These are phyloP conservation scores for Cylindrotheca fusiformis DNA, from an alignment of 108 stramenopile genomes.

Conservation along the genomic window DNA sequence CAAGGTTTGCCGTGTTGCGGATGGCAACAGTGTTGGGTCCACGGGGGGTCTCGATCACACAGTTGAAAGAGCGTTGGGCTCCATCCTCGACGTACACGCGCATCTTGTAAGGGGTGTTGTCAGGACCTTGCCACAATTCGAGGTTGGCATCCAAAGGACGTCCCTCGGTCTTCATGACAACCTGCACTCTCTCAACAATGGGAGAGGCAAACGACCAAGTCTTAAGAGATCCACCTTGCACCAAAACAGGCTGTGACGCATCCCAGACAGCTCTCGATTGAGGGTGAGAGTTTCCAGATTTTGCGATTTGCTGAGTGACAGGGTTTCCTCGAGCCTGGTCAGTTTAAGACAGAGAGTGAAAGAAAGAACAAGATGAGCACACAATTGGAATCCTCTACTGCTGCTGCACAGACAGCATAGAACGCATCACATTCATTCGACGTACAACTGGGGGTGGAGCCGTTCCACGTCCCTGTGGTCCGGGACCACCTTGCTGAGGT, in stretches of 20 bases:
- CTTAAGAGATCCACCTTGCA: constrained; percentile 71
- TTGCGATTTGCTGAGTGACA: neutral
- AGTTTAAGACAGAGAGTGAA: neutral
- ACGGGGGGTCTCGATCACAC: constrained; percentile 73
- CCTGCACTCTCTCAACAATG: constrained; percentile 53
- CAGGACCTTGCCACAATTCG: constrained; percentile 75
- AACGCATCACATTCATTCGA: neutral
- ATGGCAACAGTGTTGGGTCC: constrained; percentile 77
- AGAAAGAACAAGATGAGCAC: neutral
- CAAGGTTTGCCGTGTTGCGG: constrained; percentile 72
- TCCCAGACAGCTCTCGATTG: neutral
- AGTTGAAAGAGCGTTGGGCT: constrained; percentile 66
- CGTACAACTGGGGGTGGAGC: neutral
- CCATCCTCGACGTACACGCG: constrained; percentile 81
- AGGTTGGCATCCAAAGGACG: constrained; percentile 76
- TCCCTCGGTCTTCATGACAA: constrained; percentile 68
- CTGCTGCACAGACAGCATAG: neutral
- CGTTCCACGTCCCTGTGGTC: neutral
- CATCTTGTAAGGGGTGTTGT: constrained; percentile 82
- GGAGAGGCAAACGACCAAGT: constrained; percentile 69
- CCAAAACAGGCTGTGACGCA: constrained; percentile 7
- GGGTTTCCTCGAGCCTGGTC: neutral
- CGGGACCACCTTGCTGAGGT: too few species aligned
- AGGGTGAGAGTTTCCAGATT: neutral
- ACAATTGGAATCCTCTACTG: neutral